A percentile compares a stretch with the other conserved stretches of the same genome.
Conservation (phyloP, 2,329 filamentous ascomycete species). For the Ilyonectria destructans region DNA sequence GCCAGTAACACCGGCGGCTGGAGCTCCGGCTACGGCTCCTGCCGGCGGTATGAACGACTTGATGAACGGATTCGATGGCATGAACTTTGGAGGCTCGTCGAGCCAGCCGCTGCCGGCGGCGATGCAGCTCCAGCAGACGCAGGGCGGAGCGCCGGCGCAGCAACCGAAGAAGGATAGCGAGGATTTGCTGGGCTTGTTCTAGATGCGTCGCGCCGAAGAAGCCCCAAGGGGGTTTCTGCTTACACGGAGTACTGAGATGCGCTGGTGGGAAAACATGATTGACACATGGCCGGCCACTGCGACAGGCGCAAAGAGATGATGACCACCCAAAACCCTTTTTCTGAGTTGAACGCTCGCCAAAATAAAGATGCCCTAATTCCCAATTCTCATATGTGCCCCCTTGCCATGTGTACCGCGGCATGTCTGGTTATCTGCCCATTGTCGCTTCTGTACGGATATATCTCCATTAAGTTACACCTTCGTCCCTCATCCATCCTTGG, state of each 20-base stretch:
- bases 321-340: slow-evolving; percentile 33
- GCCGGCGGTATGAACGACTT: slow-evolving; percentile 85
- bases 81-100: slow-evolving; percentile 76
- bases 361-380: slow-evolving; percentile 44
- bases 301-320: slow-evolving; percentile 45
- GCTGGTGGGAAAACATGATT: slow-evolving; percentile 34
- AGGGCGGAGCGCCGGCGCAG: slow-evolving; percentile 46
- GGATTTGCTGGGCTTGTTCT: slow-evolving; percentile 69
- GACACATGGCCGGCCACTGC: slow-evolving; percentile 34
- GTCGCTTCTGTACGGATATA: slow-evolving; percentile 37
- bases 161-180: slow-evolving; percentile 73
- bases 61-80: slow-evolving; percentile 88
- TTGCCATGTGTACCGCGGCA: slow-evolving; percentile 39
- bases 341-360: slow-evolving; percentile 40
- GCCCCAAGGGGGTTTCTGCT: slow-evolving; percentile 34
- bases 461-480: slow-evolving; percentile 16
- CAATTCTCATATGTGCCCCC: slow-evolving; percentile 28
- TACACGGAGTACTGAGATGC: slow-evolving; percentile 39
- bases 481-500: not conserved
- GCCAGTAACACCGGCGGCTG: slow-evolving; percentile 67
- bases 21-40: slow-evolving; percentile 55
- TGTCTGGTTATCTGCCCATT: slow-evolving; percentile 20
- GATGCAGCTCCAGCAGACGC: slow-evolving; percentile 67
- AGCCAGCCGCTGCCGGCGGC: slow-evolving; percentile 77
- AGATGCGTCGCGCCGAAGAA: slow-evolving; percentile 41